phyloP scores from a whole-genome alignment of 495 filamentous ascomycete genomes.

The Aspergillus avenaceus region DNA sequence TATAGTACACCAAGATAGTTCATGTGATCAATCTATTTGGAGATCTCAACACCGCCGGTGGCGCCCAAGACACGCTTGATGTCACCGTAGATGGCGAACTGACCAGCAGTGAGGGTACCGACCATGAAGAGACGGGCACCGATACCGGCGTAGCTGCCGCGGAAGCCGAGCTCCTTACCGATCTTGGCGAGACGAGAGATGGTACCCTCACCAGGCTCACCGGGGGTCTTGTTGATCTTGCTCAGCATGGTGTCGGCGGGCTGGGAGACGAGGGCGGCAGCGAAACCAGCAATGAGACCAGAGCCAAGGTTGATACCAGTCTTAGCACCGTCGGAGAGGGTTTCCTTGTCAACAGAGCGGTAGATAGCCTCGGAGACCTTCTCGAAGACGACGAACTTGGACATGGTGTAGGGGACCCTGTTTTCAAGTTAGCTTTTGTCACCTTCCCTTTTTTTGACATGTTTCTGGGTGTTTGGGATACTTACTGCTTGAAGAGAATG shows the following conservation, averaged over 20 bases:
- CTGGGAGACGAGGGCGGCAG: slow-evolving; percentile 92
- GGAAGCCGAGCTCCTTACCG: slow-evolving; percentile 85
- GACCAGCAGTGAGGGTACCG: slow-evolving; percentile 78
- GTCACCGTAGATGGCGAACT: slow-evolving; percentile 94
- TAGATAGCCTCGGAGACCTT: slow-evolving; percentile 85
- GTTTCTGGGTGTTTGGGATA: too few relatives aligned
- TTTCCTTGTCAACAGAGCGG: slow-evolving; percentile 68
- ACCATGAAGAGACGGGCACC: slow-evolving; percentile 83
- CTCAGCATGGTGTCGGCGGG: slow-evolving; percentile 98
- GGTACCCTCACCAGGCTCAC: slow-evolving; percentile 91
- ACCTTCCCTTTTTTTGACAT: too few relatives aligned
- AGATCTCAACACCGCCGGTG: slow-evolving; percentile 76
- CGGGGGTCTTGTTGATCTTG: slow-evolving; percentile 99
- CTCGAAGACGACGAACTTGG: slow-evolving; percentile 99
- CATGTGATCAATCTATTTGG: slow-evolving; percentile 34
- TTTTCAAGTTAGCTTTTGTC: too few relatives aligned
- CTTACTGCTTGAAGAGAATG: slow-evolving; percentile 94
- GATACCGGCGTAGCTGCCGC: slow-evolving; percentile 86
- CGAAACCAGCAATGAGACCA: slow-evolving; percentile 96
- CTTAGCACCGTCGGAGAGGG: slow-evolving; percentile 66
- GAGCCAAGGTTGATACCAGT: slow-evolving; percentile 90
- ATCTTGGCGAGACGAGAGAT: slow-evolving; percentile 92
- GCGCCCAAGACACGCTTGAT: slow-evolving; percentile 56
- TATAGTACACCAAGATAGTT: slow-evolving; percentile 32
- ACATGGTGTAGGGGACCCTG: slow-evolving; percentile 98